Conservation (phyloP, 305 asterid genomes). For the Fraxinus xanthoxyloides region DNA sequence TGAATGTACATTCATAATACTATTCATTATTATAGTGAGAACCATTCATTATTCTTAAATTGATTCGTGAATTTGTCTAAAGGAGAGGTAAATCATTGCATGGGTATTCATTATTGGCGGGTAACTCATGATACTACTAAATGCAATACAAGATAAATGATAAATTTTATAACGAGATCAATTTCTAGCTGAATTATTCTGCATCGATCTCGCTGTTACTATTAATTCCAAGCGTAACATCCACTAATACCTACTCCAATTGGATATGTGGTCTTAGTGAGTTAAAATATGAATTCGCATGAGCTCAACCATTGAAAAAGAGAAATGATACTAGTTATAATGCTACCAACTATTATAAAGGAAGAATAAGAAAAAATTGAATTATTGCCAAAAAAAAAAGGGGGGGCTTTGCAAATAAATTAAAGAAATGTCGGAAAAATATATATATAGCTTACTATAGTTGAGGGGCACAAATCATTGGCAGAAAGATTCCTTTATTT, state of each 20-base stretch:
- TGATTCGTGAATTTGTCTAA: background rate
- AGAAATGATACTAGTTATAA: background rate
- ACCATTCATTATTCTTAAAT: background rate
- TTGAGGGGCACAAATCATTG: background rate
- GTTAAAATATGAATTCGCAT: background rate
- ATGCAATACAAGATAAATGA: background rate
- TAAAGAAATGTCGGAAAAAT: background rate
- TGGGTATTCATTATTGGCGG: background rate
- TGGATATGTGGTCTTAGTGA: background rate
- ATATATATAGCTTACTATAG: background rate
- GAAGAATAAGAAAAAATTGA: background rate
- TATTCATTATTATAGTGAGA: background rate
- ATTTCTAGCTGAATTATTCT: conserved; percentile 15
- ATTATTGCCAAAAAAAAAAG: no score
- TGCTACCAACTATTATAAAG: background rate
- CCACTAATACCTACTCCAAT: background rate
- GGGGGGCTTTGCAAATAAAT: background rate
- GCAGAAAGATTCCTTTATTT: background rate
- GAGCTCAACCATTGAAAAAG: background rate
- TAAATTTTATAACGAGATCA: conserved; percentile 23
- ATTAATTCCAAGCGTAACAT: background rate
- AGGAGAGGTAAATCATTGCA: background rate
- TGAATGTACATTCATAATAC: background rate
- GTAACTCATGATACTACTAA: background rate
- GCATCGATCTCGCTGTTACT: background rate